Evolutionary conservation across 2,329 filamentous ascomycete genomes (phyloP), one percentile per base, ranked within the genome.

Genomic region (Neonectria magnoliae): DNA sequence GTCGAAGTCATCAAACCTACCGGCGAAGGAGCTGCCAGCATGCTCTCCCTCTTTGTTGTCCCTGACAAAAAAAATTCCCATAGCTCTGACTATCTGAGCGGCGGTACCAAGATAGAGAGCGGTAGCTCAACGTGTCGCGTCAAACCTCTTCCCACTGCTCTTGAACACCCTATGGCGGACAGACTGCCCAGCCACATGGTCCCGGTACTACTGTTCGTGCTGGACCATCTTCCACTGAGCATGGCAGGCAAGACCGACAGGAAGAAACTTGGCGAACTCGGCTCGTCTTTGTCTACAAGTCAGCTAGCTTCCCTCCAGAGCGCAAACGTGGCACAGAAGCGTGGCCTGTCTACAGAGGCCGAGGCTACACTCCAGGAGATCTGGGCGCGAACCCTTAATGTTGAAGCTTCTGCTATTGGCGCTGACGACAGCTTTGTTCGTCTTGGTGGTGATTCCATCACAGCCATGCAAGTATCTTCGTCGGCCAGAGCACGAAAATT

Each of bases 381-480:
- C 16, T 84, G 82, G 79, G 71, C 74, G 5, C 70, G 75, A 2
- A 72, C 81, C 0, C 73, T 84, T 6, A 68, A 68, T 6, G 2
- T 36, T 13, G 33, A 36, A 61, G 73, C 16, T 70, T 76, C 2
- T 66, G 57, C 72, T 7, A 80, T 84, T 13, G 76, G 78, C 2
- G 63, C 77, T 1, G 78, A 82, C 4, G 80, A 84, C 62, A 83
- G 81, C 71, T 85, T 86, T 71, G 83, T 85, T 73, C 76, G 77
- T 0, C 76, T 84, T 0, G 83, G 84, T 8, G 84, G 84, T 22
- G 82, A 85, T 66, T 85, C 83, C 0, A 79, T 85, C 4, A 69
- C 78, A 0, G 83, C 83, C 2, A 87, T 65, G 64, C 61, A 68
- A 45, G 29, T 67, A 2, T 59, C 60, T 9, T 51, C 61, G 1